These are phyloP conservation scores for Coemansia sp. DNA, from an alignment of 192 early-diverging fungal genomes.

Conservation along the genomic window DNA sequence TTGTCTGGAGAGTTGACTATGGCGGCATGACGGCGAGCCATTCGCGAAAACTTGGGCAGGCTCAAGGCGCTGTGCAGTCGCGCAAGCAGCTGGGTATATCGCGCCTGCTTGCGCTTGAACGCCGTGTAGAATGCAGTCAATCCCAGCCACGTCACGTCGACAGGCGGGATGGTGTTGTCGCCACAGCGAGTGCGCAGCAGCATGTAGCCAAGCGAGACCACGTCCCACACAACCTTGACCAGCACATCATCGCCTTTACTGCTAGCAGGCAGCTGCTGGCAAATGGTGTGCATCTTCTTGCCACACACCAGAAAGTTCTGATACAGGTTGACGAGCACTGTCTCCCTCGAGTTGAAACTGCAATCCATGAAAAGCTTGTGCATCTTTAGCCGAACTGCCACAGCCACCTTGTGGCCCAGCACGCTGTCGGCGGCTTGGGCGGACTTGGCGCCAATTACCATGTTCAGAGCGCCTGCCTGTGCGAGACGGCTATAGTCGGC, in stretches of 20 bases:
- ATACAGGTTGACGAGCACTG: conserved; percentile 76
- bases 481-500: conserved; percentile 69
- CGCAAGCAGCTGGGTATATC: conserved; percentile 33
- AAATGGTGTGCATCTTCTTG: conserved; percentile 64
- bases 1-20: conserved; percentile 34
- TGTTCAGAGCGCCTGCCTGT: conserved; percentile 42
- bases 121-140: conserved; percentile 53
- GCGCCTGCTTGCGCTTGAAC: conserved; percentile 52
- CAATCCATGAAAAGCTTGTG: conserved; percentile 67
- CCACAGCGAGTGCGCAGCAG: conserved; percentile 32
- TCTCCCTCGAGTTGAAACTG: conserved; percentile 60
- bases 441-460: conserved; percentile 58
- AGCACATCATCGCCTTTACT: conserved; percentile 23
- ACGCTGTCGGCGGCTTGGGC: conserved; percentile 33
- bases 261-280: conserved; percentile 20
- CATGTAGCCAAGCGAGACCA: conserved; percentile 24
- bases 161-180: conserved; percentile 20
- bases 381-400: conserved; percentile 26
- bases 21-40: conserved; percentile 11
- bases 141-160: conserved; percentile 54
- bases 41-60: conserved; percentile 17
- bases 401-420: conserved; percentile 57
- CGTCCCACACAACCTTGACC: conserved; percentile 20
- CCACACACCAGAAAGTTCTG: conserved; percentile 75
- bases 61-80: conserved; percentile 18